A percentile compares a stretch with the other conserved stretches of the same genome.
Evolutionary conservation across 1,284 basidiomycete species (phyloP).

Genomic region (Cryptococcus wingfieldii): DNA sequence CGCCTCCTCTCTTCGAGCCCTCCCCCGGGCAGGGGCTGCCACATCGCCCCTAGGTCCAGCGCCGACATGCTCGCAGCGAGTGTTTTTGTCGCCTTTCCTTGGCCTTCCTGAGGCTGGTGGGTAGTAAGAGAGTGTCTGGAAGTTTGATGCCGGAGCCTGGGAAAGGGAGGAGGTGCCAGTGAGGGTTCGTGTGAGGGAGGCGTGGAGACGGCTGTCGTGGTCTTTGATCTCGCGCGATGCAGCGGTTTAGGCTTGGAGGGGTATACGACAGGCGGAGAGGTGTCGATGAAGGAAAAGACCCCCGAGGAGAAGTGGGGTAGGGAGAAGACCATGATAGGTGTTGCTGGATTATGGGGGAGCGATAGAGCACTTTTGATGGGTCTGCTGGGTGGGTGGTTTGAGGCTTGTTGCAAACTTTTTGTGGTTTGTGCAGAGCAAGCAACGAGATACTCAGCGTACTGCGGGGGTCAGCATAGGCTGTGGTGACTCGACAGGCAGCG

Average conservation of each 20-base stretch:
- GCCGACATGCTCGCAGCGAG: slow-evolving; percentile 7
- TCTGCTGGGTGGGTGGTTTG: not conserved
- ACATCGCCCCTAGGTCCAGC: slow-evolving; percentile 2
- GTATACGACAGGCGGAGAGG: slow-evolving; percentile 22
- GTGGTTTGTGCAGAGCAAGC: not conserved
- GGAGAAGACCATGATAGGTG: slow-evolving; percentile 14
- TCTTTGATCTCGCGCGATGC: slow-evolving; percentile 2
- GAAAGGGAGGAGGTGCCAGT: not conserved
- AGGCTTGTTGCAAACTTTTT: not conserved
- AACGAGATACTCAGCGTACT: not conserved
- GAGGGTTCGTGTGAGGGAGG: no score
- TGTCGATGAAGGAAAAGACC: slow-evolving; percentile 14
- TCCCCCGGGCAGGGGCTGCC: slow-evolving; percentile 10
- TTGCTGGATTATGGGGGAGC: not conserved
- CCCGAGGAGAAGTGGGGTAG: slow-evolving; percentile 18
- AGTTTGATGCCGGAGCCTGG: not conserved
- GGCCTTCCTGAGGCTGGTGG: not conserved
- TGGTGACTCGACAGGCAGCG: not conserved
- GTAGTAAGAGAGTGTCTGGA: not conserved
- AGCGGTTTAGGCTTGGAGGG: slow-evolving; percentile 8
- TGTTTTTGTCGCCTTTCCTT: not conserved
- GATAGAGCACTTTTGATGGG: not conserved
- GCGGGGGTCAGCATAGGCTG: not conserved
- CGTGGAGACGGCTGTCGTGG: not conserved
- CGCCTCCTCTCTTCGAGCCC: slow-evolving; percentile 4